phyloP scores from a whole-genome alignment of 148 eudicot genomes.

The Spergularia bocconei region DNA sequence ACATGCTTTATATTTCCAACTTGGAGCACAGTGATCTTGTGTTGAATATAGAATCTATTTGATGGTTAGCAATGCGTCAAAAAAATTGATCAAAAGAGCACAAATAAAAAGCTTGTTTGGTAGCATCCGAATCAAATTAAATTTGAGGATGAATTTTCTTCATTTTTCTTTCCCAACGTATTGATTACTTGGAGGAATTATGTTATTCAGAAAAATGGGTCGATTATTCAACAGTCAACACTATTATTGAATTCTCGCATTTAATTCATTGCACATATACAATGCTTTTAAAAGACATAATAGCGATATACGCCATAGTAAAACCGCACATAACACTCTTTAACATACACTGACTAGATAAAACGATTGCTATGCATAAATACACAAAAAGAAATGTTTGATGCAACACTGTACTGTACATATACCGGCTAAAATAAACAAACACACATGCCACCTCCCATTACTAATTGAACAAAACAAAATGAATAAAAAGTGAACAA shows the following conservation, averaged over 20 bases:
- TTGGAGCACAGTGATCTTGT: background rate
- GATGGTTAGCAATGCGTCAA: conserved; percentile 14
- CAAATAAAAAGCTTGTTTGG: background rate
- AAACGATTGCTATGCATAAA: no score
- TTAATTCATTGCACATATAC: no score
- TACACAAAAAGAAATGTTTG: no score
- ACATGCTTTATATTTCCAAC: background rate
- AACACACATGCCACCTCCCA: no score
- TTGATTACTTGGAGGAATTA: background rate
- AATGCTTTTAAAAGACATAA: no score
- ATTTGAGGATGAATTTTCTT: background rate
- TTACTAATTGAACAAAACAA: background rate
- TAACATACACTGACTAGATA: no score
- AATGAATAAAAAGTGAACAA: background rate
- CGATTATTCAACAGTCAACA: background rate
- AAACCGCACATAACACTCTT: no score
- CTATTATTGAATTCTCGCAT: no score
- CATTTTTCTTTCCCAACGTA: conserved; percentile 1
- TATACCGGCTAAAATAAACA: no score
- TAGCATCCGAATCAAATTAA: conserved; percentile 5
- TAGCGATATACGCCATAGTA: no score
- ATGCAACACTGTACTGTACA: no score
- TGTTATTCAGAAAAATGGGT: background rate
- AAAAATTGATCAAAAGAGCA: background rate
- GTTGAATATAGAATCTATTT: conserved; percentile 17